These are phyloP conservation scores for Hypoxylon sp. DNA, from an alignment of 2,329 filamentous ascomycete genomes.

Conservation along the genomic window DNA sequence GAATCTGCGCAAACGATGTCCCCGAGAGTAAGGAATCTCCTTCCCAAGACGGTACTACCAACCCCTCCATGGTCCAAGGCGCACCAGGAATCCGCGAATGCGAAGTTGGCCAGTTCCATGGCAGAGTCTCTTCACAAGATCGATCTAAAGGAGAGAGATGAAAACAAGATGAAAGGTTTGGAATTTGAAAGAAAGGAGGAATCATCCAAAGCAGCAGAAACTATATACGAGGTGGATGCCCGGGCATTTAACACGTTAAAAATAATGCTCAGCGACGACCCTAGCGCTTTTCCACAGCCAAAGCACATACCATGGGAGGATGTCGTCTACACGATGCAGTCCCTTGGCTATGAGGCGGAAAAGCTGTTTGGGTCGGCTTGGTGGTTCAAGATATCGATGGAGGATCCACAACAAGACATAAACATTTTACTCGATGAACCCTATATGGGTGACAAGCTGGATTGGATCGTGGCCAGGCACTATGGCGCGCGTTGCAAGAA, in stretches of 20 bases:
- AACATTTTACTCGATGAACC: constrained; percentile 19
- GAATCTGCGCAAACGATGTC: no score
- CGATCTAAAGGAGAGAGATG: not conserved
- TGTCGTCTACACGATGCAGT: constrained; percentile 18
- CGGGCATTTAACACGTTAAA: constrained; percentile 19
- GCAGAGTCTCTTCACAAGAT: no score
- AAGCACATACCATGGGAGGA: constrained; percentile 18
- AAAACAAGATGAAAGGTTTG: not conserved
- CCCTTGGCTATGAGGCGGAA: constrained; percentile 6
- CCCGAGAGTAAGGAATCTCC: not conserved
- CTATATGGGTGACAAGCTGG: not conserved
- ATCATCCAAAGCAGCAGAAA: no score
- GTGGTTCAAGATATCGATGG: constrained; percentile 5
- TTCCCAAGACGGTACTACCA: not conserved
- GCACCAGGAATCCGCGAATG: no score
- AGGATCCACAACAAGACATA: not conserved
- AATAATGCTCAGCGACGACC: constrained; percentile 6
- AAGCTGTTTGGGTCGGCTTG: constrained; percentile 23
- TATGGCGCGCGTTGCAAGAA: constrained; percentile 8
- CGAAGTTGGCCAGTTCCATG: no score
- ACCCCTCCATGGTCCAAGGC: no score
- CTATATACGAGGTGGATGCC: constrained; percentile 11
- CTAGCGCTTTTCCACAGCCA: not conserved
- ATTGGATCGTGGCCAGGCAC: not conserved
- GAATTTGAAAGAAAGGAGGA: not conserved